These are phyloP conservation scores for Candida dendrica DNA, from an alignment of 805 yeast genomes.

Conservation along the genomic window DNA sequence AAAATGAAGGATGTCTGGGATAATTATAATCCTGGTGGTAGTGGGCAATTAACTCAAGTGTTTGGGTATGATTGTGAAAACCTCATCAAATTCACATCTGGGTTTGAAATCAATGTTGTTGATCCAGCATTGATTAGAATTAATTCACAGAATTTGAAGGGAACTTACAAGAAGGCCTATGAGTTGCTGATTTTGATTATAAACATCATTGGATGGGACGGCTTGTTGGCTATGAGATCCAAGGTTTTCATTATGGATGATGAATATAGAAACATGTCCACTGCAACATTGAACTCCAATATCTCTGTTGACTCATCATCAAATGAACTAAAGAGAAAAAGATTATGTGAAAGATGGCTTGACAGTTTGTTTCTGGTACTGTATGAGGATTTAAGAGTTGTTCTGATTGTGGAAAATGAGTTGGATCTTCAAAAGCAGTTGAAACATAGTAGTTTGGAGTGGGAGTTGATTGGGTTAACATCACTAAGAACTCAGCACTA, in stretches of 20 bases:
- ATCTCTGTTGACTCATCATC: not conserved
- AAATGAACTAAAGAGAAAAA: conserved; percentile 13
- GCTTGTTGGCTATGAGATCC: conserved; percentile 56
- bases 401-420: conserved; percentile 25
- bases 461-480: conserved; percentile 65
- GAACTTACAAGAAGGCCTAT: conserved; percentile 56
- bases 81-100: conserved; percentile 12
- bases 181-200: conserved; percentile 64
- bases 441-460: conserved; percentile 59
- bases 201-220: conserved; percentile 77
- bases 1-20: conserved; percentile 43
- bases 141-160: conserved; percentile 42
- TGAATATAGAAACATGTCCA: conserved; percentile 40
- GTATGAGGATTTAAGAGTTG: conserved; percentile 53
- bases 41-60: conserved; percentile 9
- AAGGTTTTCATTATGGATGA: conserved; percentile 76
- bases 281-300: conserved; percentile 11
- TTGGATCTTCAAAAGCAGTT: conserved; percentile 15
- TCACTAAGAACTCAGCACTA: conserved; percentile 40
- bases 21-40: conserved; percentile 5
- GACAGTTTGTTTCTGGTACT: conserved; percentile 66
- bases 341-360: conserved; percentile 72
- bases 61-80: conserved; percentile 22
- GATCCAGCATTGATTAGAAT: conserved; percentile 43
- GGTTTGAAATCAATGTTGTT: conserved; percentile 29